A percentile compares a stretch with the other conserved stretches of the same genome.
phyloP scores from a whole-genome alignment of 192 early-diverging fungal species.

The Oehlia diaphana region DNA sequence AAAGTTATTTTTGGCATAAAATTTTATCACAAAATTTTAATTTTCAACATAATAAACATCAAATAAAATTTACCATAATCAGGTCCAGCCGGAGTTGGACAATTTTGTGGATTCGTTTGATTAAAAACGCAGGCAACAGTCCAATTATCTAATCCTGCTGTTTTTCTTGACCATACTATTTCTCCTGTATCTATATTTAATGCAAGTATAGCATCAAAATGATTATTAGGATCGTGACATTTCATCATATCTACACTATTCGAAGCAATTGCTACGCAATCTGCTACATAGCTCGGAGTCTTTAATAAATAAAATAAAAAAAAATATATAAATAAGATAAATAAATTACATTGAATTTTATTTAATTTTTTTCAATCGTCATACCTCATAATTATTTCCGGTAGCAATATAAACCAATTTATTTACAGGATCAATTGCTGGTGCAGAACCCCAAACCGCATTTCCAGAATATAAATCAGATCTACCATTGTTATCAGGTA shows the following conservation, averaged over 20 bases:
- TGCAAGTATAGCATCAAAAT: neutral
- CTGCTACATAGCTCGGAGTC: neutral
- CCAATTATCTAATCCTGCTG: neutral
- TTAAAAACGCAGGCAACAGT: neutral
- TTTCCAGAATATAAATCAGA: neutral
- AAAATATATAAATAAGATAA: neutral
- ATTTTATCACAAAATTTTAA: neutral
- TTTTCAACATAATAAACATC: no score
- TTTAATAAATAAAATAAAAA: neutral
- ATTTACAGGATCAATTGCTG: neutral
- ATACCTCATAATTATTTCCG: neutral
- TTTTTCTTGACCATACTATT: neutral
- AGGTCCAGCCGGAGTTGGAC: neutral
- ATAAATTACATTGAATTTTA: no score
- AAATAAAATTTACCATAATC: neutral
- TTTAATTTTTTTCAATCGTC: no score
- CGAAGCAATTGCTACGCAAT: neutral
- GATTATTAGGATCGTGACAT: neutral
- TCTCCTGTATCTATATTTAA: neutral
- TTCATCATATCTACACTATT: neutral
- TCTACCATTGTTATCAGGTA: neutral
- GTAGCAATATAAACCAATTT: neutral
- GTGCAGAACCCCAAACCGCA: neutral
- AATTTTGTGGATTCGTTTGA: neutral
- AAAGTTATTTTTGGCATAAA: neutral